Conservation (phyloP, 257 asterid species). For the Haberlea rhodopensis region DNA sequence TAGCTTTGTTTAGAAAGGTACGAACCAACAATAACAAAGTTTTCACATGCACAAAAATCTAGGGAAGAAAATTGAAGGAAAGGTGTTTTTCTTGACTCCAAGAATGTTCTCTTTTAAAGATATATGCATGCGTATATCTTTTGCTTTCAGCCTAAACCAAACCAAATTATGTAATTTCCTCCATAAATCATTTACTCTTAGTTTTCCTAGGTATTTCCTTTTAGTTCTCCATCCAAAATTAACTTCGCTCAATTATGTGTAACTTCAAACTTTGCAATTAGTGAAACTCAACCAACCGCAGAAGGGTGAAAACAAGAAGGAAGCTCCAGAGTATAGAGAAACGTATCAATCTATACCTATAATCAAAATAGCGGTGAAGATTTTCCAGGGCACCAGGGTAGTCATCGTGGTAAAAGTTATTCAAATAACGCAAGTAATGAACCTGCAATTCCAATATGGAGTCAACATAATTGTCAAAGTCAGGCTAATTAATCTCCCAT, state of each 20-base stretch:
- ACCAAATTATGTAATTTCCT: background rate
- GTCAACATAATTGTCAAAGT: slow-evolving; percentile 14
- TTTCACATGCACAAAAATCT: background rate
- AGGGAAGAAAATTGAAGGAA: background rate
- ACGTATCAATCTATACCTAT: slow-evolving; percentile 63
- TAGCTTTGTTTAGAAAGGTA: background rate
- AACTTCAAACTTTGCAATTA: slow-evolving; percentile 7
- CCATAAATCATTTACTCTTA: slow-evolving; percentile 2
- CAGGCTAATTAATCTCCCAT: slow-evolving; percentile 23
- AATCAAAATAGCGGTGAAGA: slow-evolving; percentile 95
- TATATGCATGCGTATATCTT: slow-evolving; percentile 5
- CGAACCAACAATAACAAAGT: background rate
- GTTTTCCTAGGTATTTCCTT: slow-evolving; percentile 5
- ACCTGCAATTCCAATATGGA: slow-evolving; percentile 55
- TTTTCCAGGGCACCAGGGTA: slow-evolving; percentile 83
- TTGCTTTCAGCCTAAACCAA: slow-evolving; percentile 18
- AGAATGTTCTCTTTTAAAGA: slow-evolving; percentile 9
- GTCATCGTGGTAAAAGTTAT: slow-evolving; percentile 84
- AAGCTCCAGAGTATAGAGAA: slow-evolving; percentile 3
- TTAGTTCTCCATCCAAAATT: slow-evolving; percentile 9
- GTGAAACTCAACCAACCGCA: slow-evolving; percentile 11
- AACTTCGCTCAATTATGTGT: background rate
- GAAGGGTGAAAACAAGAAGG: background rate
- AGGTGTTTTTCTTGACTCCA: background rate
- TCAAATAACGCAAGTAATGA: slow-evolving; percentile 83